A percentile compares a stretch with the other conserved stretches of the same genome.
These are phyloP conservation scores for Crotalaria pallida DNA, from an alignment of 306 rosid genomes.

Conservation along the genomic window DNA sequence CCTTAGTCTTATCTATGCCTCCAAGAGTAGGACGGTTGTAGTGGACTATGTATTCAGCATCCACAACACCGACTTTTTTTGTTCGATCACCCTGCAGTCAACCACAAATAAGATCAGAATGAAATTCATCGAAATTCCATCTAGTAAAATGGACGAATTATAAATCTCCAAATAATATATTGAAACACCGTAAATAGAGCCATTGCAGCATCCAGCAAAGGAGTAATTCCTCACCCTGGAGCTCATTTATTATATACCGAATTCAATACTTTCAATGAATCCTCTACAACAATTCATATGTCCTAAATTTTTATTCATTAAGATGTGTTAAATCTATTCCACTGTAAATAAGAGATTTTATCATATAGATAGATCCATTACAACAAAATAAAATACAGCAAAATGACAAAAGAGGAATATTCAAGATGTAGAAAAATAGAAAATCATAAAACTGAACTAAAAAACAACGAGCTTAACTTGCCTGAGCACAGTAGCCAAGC, in stretches of 20 bases:
- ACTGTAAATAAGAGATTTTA: neutral
- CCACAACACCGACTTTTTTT: conserved; percentile 80
- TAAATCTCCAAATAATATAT: no score
- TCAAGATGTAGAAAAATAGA: neutral
- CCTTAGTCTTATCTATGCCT: conserved; percentile 47
- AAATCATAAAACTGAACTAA: conserved; percentile 14
- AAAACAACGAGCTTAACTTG: conserved; percentile 28
- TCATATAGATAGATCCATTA: neutral
- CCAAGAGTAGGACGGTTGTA: conserved; percentile 87
- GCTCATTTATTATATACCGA: no score
- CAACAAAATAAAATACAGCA: neutral
- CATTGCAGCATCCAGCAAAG: neutral
- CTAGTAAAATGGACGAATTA: neutral
- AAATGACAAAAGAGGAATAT: neutral
- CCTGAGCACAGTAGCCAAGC: conserved; percentile 96
- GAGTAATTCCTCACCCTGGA: neutral
- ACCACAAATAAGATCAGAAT: conserved; percentile 7
- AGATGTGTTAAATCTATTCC: no score
- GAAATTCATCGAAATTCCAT: neutral
- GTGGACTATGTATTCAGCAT: conserved; percentile 81
- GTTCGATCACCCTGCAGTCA: conserved; percentile 83
- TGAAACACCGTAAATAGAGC: neutral
- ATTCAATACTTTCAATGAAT: neutral
- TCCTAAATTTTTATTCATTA: neutral
- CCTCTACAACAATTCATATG: neutral